Evolutionary conservation across 1,284 basidiomycete genomes (phyloP).

Genomic region (Paramarasmius palmivorus): DNA sequence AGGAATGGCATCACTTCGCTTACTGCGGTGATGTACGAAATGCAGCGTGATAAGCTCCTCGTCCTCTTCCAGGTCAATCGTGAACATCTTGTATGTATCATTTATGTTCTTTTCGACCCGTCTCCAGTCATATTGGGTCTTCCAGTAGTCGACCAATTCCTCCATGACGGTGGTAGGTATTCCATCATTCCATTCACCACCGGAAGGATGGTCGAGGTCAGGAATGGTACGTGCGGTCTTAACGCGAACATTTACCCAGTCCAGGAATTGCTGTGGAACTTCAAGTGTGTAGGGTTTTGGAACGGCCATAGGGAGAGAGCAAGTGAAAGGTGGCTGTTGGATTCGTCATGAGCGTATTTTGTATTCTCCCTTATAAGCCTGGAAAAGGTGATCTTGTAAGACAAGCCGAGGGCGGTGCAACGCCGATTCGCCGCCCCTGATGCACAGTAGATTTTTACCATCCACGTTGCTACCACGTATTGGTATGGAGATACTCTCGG

Average conservation of each 20-base stretch:
- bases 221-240: conserved; percentile 35
- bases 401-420: too few species aligned
- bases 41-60: conserved; percentile 40
- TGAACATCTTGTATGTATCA: conserved; percentile 38
- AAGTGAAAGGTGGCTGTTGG: too few species aligned
- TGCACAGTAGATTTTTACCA: too few species aligned
- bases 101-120: conserved; percentile 38
- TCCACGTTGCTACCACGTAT: too few species aligned
- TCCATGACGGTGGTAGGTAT: conserved; percentile 35
- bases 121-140: conserved; percentile 39
- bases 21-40: conserved; percentile 43
- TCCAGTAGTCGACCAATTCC: conserved; percentile 39
- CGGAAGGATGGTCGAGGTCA: conserved; percentile 34
- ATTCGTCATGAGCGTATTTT: too few species aligned
- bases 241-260: conserved; percentile 30
- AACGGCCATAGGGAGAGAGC: conserved; percentile 14
- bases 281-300: conserved; percentile 33
- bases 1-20: conserved; percentile 36
- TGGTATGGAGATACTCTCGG: too few species aligned
- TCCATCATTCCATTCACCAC: conserved; percentile 41
- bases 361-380: too few species aligned
- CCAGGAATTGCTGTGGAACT: conserved; percentile 31
- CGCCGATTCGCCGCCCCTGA: too few species aligned
- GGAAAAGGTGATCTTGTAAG: too few species aligned
- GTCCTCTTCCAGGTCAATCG: conserved; percentile 34